A percentile compares a stretch with the other conserved stretches of the same genome.
Conservation (phyloP, 1,284 basidiomycete genomes). For the Marasmius sp. region DNA sequence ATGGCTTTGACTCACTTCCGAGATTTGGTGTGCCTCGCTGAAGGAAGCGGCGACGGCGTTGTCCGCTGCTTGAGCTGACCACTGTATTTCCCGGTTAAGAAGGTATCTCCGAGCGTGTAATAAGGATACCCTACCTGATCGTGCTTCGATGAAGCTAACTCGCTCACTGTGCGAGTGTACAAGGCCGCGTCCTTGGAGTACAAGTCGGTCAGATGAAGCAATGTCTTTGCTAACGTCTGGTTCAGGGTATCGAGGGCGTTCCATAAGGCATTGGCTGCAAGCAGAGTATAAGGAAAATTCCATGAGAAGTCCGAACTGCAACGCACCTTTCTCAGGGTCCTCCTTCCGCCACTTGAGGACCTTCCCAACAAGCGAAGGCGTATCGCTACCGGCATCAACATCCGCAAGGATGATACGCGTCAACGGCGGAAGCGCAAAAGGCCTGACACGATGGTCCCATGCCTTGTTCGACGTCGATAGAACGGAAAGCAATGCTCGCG, state of each 20-base stretch:
- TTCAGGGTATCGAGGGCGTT: constrained; percentile 62
- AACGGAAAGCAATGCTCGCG: constrained; percentile 37
- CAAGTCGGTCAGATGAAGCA: constrained; percentile 50
- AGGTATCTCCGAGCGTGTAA: too few relatives aligned
- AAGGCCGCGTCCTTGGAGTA: constrained; percentile 42
- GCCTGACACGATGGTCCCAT: constrained; percentile 68
- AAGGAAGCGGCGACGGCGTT: too few relatives aligned
- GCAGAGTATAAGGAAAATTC: constrained; percentile 13
- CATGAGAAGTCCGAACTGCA: background rate
- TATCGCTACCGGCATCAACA: constrained; percentile 91
- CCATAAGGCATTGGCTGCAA: constrained; percentile 68
- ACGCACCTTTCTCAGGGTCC: constrained; percentile 54
- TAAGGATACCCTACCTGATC: constrained; percentile 47
- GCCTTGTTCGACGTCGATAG: constrained; percentile 61
- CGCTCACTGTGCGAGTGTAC: constrained; percentile 59
- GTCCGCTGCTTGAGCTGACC: too few relatives aligned
- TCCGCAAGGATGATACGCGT: constrained; percentile 87
- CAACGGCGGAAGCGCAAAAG: constrained; percentile 80
- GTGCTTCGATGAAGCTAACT: constrained; percentile 56
- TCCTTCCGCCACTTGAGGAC: constrained; percentile 85
- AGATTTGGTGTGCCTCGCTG: background rate
- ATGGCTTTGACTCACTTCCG: background rate
- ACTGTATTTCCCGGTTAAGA: too few relatives aligned
- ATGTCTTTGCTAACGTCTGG: constrained; percentile 50
- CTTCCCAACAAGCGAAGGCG: constrained; percentile 87